Conservation (phyloP, 2,329 filamentous ascomycete species). For the Botrytis galanthina region DNA sequence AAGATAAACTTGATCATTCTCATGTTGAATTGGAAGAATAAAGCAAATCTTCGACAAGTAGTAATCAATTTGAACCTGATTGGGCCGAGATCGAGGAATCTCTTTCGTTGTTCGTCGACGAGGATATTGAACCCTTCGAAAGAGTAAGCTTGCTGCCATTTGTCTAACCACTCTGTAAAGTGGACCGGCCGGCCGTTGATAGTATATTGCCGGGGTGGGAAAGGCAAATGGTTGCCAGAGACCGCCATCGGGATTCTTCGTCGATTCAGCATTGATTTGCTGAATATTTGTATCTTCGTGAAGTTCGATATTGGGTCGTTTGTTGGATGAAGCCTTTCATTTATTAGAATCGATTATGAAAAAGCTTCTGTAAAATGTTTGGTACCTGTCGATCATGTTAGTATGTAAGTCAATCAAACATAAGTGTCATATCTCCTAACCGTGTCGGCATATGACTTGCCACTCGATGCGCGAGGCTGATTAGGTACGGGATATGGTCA, state of each 20-base stretch:
- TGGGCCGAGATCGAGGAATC: neutral
- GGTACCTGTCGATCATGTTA: neutral
- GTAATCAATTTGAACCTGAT: neutral
- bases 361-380: neutral
- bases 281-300: neutral
- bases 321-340: neutral
- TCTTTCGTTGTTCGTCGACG: neutral
- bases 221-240: neutral
- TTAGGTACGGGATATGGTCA: neutral
- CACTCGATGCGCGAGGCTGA: neutral
- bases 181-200: neutral
- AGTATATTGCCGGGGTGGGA: neutral
- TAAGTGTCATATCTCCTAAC: neutral
- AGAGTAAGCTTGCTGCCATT: neutral
- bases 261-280: neutral
- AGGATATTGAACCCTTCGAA: neutral
- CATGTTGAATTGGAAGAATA: neutral
- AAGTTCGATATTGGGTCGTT: neutral
- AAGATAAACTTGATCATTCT: neutral
- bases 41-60: neutral
- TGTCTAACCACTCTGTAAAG: neutral
- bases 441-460: neutral
- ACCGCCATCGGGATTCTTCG: neutral
- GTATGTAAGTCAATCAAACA: neutral
- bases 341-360: neutral